A percentile compares a stretch with the other conserved stretches of the same genome.
phyloP scores from a whole-genome alignment of 208 protist species.

The Crithidia sp. region DNA sequence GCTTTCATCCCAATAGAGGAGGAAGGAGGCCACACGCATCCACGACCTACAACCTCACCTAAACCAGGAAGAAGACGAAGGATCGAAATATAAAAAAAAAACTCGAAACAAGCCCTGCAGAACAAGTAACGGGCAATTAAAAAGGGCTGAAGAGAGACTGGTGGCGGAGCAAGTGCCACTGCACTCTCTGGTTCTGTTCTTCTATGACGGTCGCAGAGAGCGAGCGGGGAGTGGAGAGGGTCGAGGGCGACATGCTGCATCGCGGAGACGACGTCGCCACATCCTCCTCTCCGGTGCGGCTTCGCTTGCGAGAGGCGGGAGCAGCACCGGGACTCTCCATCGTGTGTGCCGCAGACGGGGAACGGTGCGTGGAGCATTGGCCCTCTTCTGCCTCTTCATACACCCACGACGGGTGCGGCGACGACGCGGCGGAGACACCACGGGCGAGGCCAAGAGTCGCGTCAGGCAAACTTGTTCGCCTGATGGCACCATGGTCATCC shows the following conservation, averaged over 20 bases:
- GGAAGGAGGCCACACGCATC: too few relatives aligned
- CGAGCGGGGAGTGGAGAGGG: slow-evolving; percentile 14
- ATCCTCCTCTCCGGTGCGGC: background rate
- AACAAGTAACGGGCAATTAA: background rate
- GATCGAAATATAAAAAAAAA: background rate
- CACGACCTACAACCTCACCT: too few relatives aligned
- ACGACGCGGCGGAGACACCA: background rate
- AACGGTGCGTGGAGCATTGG: slow-evolving; percentile 11
- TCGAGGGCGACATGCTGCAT: background rate
- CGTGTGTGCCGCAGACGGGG: slow-evolving; percentile 27
- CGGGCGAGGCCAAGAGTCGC: background rate
- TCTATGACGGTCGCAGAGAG: slow-evolving; percentile 52
- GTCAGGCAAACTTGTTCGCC: background rate
- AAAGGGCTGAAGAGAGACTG: slow-evolving; percentile 30
- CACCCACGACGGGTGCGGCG: slow-evolving; percentile 17
- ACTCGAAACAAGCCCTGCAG: too few relatives aligned
- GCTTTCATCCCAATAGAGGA: too few relatives aligned
- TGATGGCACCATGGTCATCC: background rate
- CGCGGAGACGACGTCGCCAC: background rate
- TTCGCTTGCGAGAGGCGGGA: background rate
- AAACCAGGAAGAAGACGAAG: background rate
- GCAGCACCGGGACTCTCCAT: slow-evolving; percentile 7
- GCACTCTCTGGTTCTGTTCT: slow-evolving; percentile 35
- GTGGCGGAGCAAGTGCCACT: slow-evolving; percentile 29
- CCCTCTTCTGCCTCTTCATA: slow-evolving; percentile 18